Evolutionary conservation across 2,329 filamentous ascomycete species (phyloP).

Genomic region (Neofusicoccum umdonicola): DNA sequence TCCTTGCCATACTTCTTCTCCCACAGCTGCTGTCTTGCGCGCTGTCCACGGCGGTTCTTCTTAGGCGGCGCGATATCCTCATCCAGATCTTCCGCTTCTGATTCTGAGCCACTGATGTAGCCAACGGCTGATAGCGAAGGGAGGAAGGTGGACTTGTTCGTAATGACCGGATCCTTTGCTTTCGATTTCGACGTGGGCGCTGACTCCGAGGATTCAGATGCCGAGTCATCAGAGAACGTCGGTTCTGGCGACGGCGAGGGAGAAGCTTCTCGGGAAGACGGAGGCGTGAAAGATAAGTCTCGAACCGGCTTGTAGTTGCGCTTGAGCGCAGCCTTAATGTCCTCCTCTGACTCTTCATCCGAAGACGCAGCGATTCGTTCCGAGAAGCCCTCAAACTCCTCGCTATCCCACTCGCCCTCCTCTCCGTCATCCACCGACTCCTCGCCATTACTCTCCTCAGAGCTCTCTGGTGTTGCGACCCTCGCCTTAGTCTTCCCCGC

Average conservation of each 20-base stretch:
- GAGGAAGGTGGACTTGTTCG: slow-evolving; percentile 60
- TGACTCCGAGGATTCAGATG: slow-evolving; percentile 21
- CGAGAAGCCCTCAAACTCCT: slow-evolving; percentile 34
- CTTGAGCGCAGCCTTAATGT: neutral
- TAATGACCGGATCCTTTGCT: slow-evolving; percentile 20
- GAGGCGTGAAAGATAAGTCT: slow-evolving; percentile 13
- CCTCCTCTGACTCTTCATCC: slow-evolving; percentile 27
- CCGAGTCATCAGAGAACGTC: slow-evolving; percentile 6
- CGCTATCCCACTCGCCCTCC: slow-evolving; percentile 19
- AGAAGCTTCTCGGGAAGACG: slow-evolving; percentile 9
- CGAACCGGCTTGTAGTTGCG: slow-evolving; percentile 3
- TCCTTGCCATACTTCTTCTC: slow-evolving; percentile 75
- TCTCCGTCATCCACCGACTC: slow-evolving; percentile 20
- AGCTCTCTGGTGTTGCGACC: slow-evolving; percentile 17
- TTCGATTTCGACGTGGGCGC: slow-evolving; percentile 26
- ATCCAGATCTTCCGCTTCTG: slow-evolving; percentile 52
- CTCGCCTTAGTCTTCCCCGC: slow-evolving; percentile 2
- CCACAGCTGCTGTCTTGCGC: slow-evolving; percentile 73
- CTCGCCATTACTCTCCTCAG: slow-evolving; percentile 13
- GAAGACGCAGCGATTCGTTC: slow-evolving; percentile 41
- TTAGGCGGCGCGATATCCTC: slow-evolving; percentile 52
- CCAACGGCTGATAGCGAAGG: slow-evolving; percentile 73
- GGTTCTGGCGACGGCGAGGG: neutral
- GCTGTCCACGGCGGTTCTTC: slow-evolving; percentile 75
- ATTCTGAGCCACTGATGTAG: slow-evolving; percentile 76